Percentiles rank a stretch among this genome's conserved stretches.
Evolutionary conservation across 495 filamentous ascomycete genomes (phyloP).

Genomic region (Penicillium odoratum): DNA sequence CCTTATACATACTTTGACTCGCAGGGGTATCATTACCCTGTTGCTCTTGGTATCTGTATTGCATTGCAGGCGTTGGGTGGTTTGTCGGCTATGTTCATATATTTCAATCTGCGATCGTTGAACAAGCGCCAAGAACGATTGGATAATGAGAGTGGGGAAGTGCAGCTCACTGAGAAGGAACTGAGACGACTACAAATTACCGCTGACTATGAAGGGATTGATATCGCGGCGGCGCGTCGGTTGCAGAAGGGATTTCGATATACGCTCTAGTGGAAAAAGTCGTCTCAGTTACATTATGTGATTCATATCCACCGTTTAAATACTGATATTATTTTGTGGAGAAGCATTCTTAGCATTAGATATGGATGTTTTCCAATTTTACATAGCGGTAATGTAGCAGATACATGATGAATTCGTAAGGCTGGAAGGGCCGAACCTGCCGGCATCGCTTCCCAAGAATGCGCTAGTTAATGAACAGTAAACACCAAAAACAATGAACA

Average conservation of each 20-base stretch:
- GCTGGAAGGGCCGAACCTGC: neutral
- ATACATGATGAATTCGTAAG: neutral
- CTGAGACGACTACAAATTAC: constrained; percentile 30
- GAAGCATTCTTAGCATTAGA: too few relatives aligned
- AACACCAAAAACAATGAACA: neutral
- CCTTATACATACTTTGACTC: constrained; percentile 44
- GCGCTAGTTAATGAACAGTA: neutral
- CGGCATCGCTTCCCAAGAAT: neutral
- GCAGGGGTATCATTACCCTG: constrained; percentile 37
- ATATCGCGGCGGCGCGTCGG: constrained; percentile 30
- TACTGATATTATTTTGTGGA: too few relatives aligned
- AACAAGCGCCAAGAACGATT: constrained; percentile 37
- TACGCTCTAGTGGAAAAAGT: constrained; percentile 15
- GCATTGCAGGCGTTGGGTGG: constrained; percentile 32
- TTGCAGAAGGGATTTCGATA: constrained; percentile 40
- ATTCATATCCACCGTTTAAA: too few relatives aligned
- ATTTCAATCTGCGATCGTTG: constrained; percentile 12
- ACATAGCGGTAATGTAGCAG: neutral
- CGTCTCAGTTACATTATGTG: too few relatives aligned
- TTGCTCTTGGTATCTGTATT: constrained; percentile 47
- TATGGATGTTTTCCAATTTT: neutral
- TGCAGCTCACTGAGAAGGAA: constrained; percentile 28
- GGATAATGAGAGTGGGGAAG: constrained; percentile 26
- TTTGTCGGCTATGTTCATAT: constrained; percentile 3
- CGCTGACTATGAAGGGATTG: constrained; percentile 39